Evolutionary conservation across 352 stramenopile genomes (phyloP), one percentile per base, ranked within the genome.

Genomic region (Pythium pyrilobum): DNA sequence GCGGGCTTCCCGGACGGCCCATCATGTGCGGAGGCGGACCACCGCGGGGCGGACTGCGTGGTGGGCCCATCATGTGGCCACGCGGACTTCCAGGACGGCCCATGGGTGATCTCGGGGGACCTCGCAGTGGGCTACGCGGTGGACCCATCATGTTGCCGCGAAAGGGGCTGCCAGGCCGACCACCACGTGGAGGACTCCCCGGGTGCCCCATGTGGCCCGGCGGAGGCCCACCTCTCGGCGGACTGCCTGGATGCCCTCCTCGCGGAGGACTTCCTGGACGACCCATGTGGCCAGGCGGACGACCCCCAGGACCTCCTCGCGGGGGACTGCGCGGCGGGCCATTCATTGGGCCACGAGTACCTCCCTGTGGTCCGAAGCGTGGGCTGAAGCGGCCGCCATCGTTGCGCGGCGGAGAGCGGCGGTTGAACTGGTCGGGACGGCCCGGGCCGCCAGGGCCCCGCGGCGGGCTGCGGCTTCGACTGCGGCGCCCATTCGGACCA

Each of bases 381-480:
- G 52, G 52, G 15, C 52, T 54, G 20, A 45, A 53, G 33, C 21
- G 20, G 9, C 52, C 36, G 6, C 54, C 32, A 46, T 37, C 43
- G 36, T 55, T 29, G 12, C 48, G 50, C 9, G 37, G 36, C 16
- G 50, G 51, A 28, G 58, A 52, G 27, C 16, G 55, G 38, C n/a
- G 45, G 52, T 0, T 42, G 42, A 46, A 23, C 28, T 11, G 38
- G 49, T 23, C 47, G 12, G 51, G 40, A 6, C 51, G 40, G 6
- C 39, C 27, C 6, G 40, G 28, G 7, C 48, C 39, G 18, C 37
- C n/a, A 28, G 57, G 57, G 7, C 52, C 49, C 24, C 37, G 38
- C 37, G 13, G 38, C 11, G 50, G 51, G 32, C 51, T 59, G 2
- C 41, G 51, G 41, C 41, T 52, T 51, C 51, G 40, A 15, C 51